Evolutionary conservation across 1,284 basidiomycete species (phyloP), one percentile per base, ranked within the genome.

Genomic region (Golubevia pallescens): DNA sequence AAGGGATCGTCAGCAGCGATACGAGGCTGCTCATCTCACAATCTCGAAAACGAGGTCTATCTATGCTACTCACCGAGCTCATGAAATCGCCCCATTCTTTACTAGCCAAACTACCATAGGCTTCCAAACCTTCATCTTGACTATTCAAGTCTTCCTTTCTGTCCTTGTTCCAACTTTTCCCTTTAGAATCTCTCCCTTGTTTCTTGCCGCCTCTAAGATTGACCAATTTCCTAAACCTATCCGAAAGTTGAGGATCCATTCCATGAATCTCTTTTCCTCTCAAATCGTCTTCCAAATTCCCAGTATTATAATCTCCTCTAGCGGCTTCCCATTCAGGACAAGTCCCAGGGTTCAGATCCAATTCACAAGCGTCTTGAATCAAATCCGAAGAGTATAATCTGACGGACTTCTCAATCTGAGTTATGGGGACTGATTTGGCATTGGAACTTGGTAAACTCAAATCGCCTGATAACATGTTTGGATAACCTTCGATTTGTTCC

Each of bases 1-100:
- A 13, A 48, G 42, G 42, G 16, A 16, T 13, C 10, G 42, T 48
- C 42, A 48, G 42, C 42, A 10, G 16, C 42, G 16, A 16, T 13
- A 48, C 42, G 16, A 48, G 13, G 42, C 42, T 10, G 16, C 8
- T 48, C 42, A 48, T 10, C 8, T 48, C 16, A 10, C 42, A 16
- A 48, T 10, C 10, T 48, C 42, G 42, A 48, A 48, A 16, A 48
- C 42, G 42, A 48, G 13, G 28, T 48, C 8, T 10, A 48, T 48
- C 16, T 48, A 16, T 10, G 16, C 16, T 16, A 48, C 42, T 48
- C 42, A 48, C 42, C 42, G 16, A 77, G 6, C 58, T 67, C 51
- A 74, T 38, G 66, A 83, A 84, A 10, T 80, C 71, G 48, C 69
- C 72, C 82, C 82, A 84, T 38, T 71, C 66, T 63, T 83, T 74